phyloP scores from a whole-genome alignment of 805 yeast genomes.

The Pichia gijzeniarum region DNA sequence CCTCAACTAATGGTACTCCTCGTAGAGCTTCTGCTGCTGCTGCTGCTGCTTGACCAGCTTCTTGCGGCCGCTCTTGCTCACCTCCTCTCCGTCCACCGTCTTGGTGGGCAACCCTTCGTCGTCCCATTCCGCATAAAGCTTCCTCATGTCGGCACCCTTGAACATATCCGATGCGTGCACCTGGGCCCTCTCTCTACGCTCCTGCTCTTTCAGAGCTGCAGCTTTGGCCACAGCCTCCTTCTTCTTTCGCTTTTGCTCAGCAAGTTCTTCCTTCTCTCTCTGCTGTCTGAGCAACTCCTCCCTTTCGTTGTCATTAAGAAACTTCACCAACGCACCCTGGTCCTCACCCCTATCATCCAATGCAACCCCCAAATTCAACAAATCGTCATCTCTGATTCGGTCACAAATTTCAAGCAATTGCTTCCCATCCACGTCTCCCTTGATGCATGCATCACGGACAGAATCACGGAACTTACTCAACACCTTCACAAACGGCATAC shows the following conservation, averaged over 20 bases:
- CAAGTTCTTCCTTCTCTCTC: constrained; percentile 48
- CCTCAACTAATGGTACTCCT: constrained; percentile 50
- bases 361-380: constrained; percentile 71
- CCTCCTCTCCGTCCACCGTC: constrained; percentile 70
- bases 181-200: constrained; percentile 60
- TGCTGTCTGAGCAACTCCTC: constrained; percentile 56
- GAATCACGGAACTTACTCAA: constrained; percentile 76
- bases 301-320: constrained; percentile 64
- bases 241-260: constrained; percentile 32
- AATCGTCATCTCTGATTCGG: constrained; percentile 59
- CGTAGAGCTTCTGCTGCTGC: constrained; percentile 75
- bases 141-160: constrained; percentile 37
- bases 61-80: constrained; percentile 80
- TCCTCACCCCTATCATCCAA: constrained; percentile 83
- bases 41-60: constrained; percentile 74
- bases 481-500: constrained; percentile 73
- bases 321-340: constrained; percentile 75
- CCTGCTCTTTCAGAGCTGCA: constrained; percentile 58
- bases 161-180: constrained; percentile 70
- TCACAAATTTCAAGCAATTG: constrained; percentile 69
- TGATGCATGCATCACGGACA: constrained; percentile 69
- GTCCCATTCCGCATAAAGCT: constrained; percentile 68
- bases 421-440: constrained; percentile 38
- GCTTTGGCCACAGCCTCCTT: constrained; percentile 54
- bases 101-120: constrained; percentile 76